These are phyloP conservation scores for Calophaca sinica DNA, from an alignment of 306 rosid species.

Conservation along the genomic window DNA sequence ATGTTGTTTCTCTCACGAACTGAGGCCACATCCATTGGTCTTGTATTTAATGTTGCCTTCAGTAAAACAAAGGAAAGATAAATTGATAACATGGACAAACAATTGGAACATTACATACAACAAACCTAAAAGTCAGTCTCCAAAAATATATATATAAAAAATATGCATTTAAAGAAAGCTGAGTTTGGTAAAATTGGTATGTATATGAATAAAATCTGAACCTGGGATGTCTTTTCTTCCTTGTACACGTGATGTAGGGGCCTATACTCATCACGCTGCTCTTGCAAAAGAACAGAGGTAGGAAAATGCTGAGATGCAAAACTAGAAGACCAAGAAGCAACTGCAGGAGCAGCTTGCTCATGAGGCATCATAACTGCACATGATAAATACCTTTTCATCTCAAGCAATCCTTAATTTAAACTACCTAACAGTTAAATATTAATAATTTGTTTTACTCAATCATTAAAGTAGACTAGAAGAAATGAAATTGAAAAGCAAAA, in stretches of 20 bases:
- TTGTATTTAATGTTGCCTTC: conserved; percentile 65
- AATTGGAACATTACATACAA: neutral
- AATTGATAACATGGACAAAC: conserved; percentile 38
- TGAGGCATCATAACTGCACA: conserved; percentile 64
- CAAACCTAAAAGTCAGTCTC: conserved; percentile 15
- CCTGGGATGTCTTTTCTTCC: conserved; percentile 76
- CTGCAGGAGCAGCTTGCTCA: conserved; percentile 66
- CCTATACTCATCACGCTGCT: conserved; percentile 76
- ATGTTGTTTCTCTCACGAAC: conserved; percentile 52
- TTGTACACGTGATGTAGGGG: conserved; percentile 57
- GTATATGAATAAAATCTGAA: conserved; percentile 39
- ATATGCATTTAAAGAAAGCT: conserved; percentile 30
- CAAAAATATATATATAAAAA: neutral
- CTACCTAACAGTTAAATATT: neutral
- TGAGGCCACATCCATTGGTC: conserved; percentile 54
- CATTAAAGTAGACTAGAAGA: too few relatives aligned
- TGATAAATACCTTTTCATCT: conserved; percentile 32
- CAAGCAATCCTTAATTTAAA: conserved; percentile 32
- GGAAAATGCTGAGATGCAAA: conserved; percentile 65
- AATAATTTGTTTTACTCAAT: too few relatives aligned
- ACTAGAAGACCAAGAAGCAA: conserved; percentile 55
- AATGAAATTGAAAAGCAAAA: too few relatives aligned
- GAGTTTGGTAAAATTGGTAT: neutral
- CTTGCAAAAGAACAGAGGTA: conserved; percentile 78
- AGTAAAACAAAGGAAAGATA: conserved; percentile 36